phyloP scores from a whole-genome alignment of 257 asterid genomes.

The Handroanthus guayacan region DNA sequence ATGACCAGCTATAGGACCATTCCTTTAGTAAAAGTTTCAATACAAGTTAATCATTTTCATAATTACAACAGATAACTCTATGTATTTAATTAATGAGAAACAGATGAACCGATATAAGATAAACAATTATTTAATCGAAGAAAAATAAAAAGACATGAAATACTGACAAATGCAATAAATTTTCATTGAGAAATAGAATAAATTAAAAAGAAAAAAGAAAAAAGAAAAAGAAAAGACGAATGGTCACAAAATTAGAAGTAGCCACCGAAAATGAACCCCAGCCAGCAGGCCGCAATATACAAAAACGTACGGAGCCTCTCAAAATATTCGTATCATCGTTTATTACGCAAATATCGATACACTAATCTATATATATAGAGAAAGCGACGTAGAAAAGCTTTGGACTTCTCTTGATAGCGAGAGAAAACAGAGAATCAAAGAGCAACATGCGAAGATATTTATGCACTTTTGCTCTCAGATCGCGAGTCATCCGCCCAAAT shows the following conservation, averaged over 20 bases:
- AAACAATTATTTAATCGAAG: too few relatives aligned
- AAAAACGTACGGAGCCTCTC: constrained; percentile 28
- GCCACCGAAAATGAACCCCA: neutral
- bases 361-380: constrained; percentile 1
- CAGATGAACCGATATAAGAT: too few relatives aligned
- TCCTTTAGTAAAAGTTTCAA: too few relatives aligned
- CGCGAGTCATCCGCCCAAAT: constrained; percentile 34
- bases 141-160: too few relatives aligned
- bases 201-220: neutral
- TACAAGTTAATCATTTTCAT: too few relatives aligned
- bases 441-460: constrained; percentile 33
- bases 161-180: too few relatives aligned
- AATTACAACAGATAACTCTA: too few relatives aligned
- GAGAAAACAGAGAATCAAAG: constrained; percentile 11
- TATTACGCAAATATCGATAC: constrained; percentile 19
- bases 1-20: too few relatives aligned
- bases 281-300: constrained; percentile 14
- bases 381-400: neutral
- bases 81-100: too few relatives aligned
- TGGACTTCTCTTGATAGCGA: constrained; percentile 34
- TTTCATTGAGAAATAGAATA: too few relatives aligned
- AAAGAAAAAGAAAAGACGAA: too few relatives aligned
- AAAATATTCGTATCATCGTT: constrained; percentile 9
- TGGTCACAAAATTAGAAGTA: neutral
- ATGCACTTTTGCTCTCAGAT: constrained; percentile 25